These are phyloP conservation scores for Lantana camara DNA, from an alignment of 257 asterid genomes.

Conservation along the genomic window DNA sequence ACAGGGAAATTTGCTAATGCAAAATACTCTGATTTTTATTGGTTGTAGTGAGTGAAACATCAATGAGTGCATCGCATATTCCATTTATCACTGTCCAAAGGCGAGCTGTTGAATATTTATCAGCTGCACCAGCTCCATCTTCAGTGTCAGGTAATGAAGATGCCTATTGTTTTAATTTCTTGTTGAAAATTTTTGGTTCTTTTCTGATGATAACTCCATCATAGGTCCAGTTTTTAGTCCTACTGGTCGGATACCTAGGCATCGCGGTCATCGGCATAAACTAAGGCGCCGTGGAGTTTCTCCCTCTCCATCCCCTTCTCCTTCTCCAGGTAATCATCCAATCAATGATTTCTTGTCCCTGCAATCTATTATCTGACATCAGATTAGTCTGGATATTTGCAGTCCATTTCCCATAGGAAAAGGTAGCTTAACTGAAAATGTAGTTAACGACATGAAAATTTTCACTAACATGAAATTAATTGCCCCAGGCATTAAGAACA, in stretches of 20 bases:
- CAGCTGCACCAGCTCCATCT: conserved; percentile 63
- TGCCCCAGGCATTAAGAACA: too few relatives aligned
- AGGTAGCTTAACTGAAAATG: too few relatives aligned
- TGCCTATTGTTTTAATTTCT: conserved; percentile 16
- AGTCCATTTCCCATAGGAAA: too few relatives aligned
- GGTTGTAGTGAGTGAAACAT: conserved; percentile 50
- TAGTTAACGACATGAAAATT: too few relatives aligned
- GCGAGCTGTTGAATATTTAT: conserved; percentile 42
- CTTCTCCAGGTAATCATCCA: conserved; percentile 56
- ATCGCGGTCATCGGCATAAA: conserved; percentile 47
- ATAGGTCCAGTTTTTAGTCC: conserved; percentile 60
- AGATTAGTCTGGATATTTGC: too few relatives aligned
- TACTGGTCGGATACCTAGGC: conserved; percentile 45
- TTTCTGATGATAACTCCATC: conserved; percentile 39
- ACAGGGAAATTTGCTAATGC: neutral
- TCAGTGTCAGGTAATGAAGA: conserved; percentile 54
- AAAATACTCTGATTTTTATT: conserved; percentile 12
- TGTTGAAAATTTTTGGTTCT: neutral
- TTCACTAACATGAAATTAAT: too few relatives aligned
- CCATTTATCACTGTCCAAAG: conserved; percentile 41
- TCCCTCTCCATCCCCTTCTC: conserved; percentile 60
- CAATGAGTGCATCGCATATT: conserved; percentile 42
- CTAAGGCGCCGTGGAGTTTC: conserved; percentile 49
- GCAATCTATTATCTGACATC: too few relatives aligned
- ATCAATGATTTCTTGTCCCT: conserved; percentile 15